Evolutionary conservation across 2,329 filamentous ascomycete genomes (phyloP).

Genomic region (Nannizzia gypsea): DNA sequence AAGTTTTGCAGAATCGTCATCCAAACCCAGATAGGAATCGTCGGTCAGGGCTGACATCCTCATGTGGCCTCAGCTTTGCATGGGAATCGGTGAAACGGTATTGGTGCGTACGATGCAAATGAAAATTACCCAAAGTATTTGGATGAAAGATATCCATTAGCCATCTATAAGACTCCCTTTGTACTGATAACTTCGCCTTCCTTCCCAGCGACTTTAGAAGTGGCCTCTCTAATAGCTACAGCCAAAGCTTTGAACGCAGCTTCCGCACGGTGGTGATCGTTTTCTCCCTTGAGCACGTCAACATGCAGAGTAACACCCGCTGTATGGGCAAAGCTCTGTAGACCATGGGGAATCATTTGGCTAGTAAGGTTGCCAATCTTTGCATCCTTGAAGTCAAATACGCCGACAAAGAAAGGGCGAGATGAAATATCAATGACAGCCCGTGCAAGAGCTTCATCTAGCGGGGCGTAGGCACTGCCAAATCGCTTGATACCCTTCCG

Average conservation of each 20-base stretch:
- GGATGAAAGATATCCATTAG: background rate
- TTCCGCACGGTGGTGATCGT: constrained; percentile 94
- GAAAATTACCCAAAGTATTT: background rate
- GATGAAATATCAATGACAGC: constrained; percentile 93
- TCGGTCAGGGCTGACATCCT: background rate
- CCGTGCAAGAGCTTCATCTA: constrained; percentile 88
- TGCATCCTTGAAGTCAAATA: constrained; percentile 76
- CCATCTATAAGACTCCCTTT: constrained; percentile 64
- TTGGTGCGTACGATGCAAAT: background rate
- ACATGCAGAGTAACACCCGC: constrained; percentile 91
- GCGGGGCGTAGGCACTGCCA: constrained; percentile 79
- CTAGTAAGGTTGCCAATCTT: constrained; percentile 86
- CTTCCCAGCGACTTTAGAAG: constrained; percentile 60
- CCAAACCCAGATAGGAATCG: background rate
- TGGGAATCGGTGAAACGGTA: background rate
- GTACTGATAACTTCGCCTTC: constrained; percentile 93
- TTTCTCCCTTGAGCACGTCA: constrained; percentile 77
- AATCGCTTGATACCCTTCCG: constrained; percentile 78
- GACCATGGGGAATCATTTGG: constrained; percentile 94
- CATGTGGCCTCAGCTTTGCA: background rate
- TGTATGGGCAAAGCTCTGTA: constrained; percentile 86
- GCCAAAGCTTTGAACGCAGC: constrained; percentile 95
- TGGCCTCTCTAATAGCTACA: constrained; percentile 69
- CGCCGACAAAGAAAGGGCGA: constrained; percentile 71
- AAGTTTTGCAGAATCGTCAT: background rate